A percentile compares a stretch with the other conserved stretches of the same genome.
Conservation (phyloP, 129 eudicot species). For the Pulicaria dysenterica region DNA sequence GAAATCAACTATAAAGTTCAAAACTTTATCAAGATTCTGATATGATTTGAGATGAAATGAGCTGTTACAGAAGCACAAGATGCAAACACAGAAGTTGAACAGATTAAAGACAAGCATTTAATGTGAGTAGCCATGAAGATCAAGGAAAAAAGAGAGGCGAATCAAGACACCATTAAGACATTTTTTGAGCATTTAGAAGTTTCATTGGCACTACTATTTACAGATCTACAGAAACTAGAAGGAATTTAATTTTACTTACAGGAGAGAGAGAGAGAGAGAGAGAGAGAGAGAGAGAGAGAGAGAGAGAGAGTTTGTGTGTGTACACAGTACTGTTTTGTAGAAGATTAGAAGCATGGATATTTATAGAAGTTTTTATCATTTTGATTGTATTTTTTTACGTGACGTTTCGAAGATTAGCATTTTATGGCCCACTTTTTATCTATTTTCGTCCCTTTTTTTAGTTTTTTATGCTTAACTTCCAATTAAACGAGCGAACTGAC, state of each 20-base stretch:
- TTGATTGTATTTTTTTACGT: not conserved
- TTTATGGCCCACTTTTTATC: no score
- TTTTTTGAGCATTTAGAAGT: not conserved
- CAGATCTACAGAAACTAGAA: not conserved
- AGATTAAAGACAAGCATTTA: not conserved
- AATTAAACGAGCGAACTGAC: no score
- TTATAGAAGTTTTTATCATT: slow-evolving; percentile 16
- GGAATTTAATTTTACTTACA: slow-evolving; percentile 23
- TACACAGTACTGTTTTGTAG: not conserved
- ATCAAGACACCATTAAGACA: slow-evolving; percentile 17
- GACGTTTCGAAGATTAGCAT: no score
- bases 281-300: slow-evolving; percentile 13
- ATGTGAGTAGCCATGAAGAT: not conserved
- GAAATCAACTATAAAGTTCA: slow-evolving; percentile 20
- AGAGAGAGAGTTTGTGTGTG: no score
- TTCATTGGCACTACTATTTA: not conserved
- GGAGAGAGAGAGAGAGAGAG: slow-evolving; percentile 9
- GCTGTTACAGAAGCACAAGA: not conserved
- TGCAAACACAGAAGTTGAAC: not conserved
- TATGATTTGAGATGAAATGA: not conserved
- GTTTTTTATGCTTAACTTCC: no score
- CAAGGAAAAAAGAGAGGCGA: slow-evolving; percentile 23
- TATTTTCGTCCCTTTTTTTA: no score
- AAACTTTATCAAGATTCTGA: slow-evolving; percentile 1
- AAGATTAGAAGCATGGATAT: slow-evolving; percentile 10